Percentiles rank a stretch among this genome's conserved stretches.
Evolutionary conservation across 352 stramenopile genomes (phyloP).

Genomic region (Blastocystis hominis): DNA sequence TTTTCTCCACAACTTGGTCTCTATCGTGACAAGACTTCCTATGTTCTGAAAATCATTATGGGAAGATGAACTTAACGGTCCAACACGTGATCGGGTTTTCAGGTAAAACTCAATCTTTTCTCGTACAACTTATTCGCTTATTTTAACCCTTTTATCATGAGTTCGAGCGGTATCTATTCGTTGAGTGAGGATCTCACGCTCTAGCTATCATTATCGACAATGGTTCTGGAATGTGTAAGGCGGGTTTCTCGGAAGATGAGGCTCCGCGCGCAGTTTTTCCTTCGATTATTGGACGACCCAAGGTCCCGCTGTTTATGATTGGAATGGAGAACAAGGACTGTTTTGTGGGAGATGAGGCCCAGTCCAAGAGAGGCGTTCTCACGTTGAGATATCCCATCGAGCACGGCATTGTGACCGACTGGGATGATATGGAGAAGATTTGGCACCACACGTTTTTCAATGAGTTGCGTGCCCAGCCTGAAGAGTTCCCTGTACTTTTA

Average conservation of each 20-base stretch:
- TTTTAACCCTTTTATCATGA: not conserved
- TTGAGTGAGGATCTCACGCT: not conserved
- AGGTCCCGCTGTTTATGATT: slow-evolving; percentile 90
- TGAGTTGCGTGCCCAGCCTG: slow-evolving; percentile 79
- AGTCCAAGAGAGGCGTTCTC: slow-evolving; percentile 81
- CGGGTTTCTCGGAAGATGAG: slow-evolving; percentile 89
- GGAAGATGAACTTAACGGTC: not conserved
- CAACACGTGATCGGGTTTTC: not conserved
- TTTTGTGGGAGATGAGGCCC: slow-evolving; percentile 81
- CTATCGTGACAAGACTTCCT: not conserved
- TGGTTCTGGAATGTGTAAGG: slow-evolving; percentile 97
- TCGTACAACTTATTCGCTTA: not conserved
- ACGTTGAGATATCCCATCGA: slow-evolving; percentile 92
- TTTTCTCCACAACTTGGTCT: not conserved
- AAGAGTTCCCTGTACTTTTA: slow-evolving; percentile 86
- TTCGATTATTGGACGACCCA: slow-evolving; percentile 67
- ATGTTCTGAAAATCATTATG: not conserved
- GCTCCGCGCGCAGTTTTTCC: slow-evolving; percentile 86
- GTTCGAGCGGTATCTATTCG: not conserved
- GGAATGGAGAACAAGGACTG: slow-evolving; percentile 87
- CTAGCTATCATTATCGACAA: slow-evolving; percentile 85
- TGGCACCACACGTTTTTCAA: slow-evolving; percentile 99
- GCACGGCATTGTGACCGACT: slow-evolving; percentile 88
- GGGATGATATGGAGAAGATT: slow-evolving; percentile 96
- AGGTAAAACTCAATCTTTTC: not conserved